Evolutionary conservation across 2,329 filamentous ascomycete species (phyloP).

Genomic region (Apiospora saccharicola): DNA sequence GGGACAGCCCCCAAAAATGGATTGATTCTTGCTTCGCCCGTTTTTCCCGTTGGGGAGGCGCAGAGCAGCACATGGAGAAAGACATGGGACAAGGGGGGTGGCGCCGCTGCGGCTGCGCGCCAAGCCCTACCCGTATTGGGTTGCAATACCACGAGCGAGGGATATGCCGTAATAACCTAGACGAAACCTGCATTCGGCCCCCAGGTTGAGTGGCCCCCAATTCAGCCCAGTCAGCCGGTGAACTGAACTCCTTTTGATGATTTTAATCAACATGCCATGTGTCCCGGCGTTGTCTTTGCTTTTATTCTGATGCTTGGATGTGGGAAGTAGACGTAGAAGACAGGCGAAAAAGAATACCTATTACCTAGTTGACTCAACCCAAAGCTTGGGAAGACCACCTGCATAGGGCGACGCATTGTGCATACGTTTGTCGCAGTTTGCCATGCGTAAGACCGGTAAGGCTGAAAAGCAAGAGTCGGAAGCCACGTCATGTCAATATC

Average conservation of each 20-base stretch:
- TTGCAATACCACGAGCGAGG: not conserved
- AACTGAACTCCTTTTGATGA: not conserved
- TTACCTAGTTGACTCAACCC: too few relatives aligned
- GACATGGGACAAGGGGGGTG: not conserved
- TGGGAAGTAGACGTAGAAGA: too few relatives aligned
- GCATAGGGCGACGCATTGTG: not conserved
- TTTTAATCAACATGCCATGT: not conserved
- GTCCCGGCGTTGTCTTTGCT: not conserved
- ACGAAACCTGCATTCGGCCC: not conserved
- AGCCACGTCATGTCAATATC: not conserved
- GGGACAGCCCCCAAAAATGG: not conserved
- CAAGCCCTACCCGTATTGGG: not conserved
- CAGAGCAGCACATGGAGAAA: not conserved
- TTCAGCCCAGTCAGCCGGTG: not conserved
- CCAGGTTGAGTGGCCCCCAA: not conserved
- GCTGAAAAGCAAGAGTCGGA: too few relatives aligned
- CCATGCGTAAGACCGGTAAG: not conserved
- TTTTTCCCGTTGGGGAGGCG: not conserved
- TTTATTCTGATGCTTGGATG: not conserved
- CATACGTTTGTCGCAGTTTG: not conserved
- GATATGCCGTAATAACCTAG: not conserved
- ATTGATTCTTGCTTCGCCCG: not conserved
- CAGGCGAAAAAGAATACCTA: too few relatives aligned
- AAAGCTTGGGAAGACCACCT: not conserved
- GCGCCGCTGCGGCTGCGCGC: not conserved